Evolutionary conservation across 208 protist species (phyloP).

Genomic region (Trypanosoma rangeli): DNA sequence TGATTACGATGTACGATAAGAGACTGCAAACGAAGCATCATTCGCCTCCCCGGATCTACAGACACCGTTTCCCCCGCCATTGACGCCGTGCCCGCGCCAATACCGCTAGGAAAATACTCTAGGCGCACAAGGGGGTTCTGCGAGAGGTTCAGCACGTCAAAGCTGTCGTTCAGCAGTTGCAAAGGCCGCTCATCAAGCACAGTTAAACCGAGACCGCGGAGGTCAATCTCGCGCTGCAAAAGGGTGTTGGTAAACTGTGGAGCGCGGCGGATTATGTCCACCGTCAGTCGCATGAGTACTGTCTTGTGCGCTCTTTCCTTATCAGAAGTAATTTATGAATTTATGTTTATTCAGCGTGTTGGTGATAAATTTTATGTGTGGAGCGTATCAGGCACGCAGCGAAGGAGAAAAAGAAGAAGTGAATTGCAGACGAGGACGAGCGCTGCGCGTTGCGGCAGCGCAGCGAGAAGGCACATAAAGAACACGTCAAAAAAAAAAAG

Average conservation of each 20-base stretch:
- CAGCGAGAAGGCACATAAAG: too few species aligned
- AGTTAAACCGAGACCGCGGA: constrained; percentile 76
- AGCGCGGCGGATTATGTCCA: constrained; percentile 68
- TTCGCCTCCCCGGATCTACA: constrained; percentile 2
- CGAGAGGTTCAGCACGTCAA: constrained; percentile 87
- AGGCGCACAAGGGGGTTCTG: constrained; percentile 73
- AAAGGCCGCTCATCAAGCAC: constrained; percentile 76
- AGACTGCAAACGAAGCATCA: constrained; percentile 64
- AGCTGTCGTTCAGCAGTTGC: constrained; percentile 64
- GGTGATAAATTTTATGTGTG: not conserved
- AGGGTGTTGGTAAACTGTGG: constrained; percentile 89
- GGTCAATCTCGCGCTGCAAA: constrained; percentile 80
- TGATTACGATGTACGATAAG: constrained; percentile 82
- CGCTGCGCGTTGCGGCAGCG: too few species aligned
- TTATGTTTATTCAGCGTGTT: constrained; percentile 1
- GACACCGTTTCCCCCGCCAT: constrained; percentile 2
- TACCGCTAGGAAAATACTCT: constrained; percentile 68
- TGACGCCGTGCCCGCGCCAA: not conserved
- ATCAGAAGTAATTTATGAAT: not conserved
- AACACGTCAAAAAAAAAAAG: too few species aligned
- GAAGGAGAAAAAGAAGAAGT: not conserved
- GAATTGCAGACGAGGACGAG: too few species aligned
- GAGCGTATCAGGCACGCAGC: not conserved
- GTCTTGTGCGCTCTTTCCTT: not conserved
- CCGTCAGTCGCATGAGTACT: constrained; percentile 67